Evolutionary conservation across 2,329 filamentous ascomycete species (phyloP), one percentile per base, ranked within the genome.

Genomic region (Trichoderma atrobrunneum): DNA sequence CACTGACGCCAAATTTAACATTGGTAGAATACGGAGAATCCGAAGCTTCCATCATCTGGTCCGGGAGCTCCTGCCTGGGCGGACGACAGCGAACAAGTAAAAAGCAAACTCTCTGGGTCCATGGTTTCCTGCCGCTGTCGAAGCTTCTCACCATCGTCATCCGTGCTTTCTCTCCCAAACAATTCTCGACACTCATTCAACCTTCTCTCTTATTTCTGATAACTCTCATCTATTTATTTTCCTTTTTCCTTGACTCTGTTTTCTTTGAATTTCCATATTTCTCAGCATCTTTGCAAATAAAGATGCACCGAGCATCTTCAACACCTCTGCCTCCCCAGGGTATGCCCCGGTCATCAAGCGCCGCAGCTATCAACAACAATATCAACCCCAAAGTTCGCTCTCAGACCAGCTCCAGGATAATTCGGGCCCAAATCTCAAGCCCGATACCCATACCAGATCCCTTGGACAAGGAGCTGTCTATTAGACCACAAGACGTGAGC

Each of bases 371-470:
- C 21, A 70, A 48, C 34, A 68, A 34, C 39, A 36, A 18, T 39
- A 43, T 21, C 39, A 36, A 57, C 56, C 36, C 39, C 36, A 72
- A 59, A 26, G 24, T 56, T 30, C 71, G 60, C 51, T 39, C 71
- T 65, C 70, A 60, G 39, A 36, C 57, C 24, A 61, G 64, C 36
- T 56, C 63, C 4, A 82, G 83, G 75, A 85, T 86, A 39, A 86
- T 90, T 73, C 86, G 89, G 51, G 88, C 88, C 73, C 87, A 85
- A 75, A 90, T 91, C 73, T 90, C 88, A 34, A 85, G 84, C 7
- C 89, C 89, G 16, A 90, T 91, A 62, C 88, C 88, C 2, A 86
- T 91, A 26, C 78, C 82, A 21, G 81, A 79, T 71, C 77, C 82
- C 8, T 74, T 82, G 54, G 86, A 88, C 72, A 86, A 89, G 73